Evolutionary conservation across 129 eudicot genomes (phyloP).

Genomic region (Pseudognaphalium luteoalbum): DNA sequence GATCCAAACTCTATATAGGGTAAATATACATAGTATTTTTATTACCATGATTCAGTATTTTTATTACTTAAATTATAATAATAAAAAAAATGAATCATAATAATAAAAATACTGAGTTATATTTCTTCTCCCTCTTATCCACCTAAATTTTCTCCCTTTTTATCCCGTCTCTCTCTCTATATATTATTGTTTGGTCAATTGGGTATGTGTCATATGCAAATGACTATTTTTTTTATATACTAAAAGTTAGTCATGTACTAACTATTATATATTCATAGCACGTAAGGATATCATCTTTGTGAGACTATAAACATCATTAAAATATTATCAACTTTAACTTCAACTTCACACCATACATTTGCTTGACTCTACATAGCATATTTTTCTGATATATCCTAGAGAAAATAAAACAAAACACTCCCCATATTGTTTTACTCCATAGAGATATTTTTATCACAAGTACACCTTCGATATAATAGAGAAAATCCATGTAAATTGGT

Average conservation of each 20-base stretch:
- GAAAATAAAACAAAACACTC: not conserved
- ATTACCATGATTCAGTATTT: too few relatives aligned
- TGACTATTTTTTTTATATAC: not conserved
- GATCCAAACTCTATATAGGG: too few relatives aligned
- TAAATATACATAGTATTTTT: too few relatives aligned
- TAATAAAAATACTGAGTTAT: too few relatives aligned
- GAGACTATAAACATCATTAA: not conserved
- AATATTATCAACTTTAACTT: not conserved
- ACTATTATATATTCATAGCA: not conserved
- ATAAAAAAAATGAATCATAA: too few relatives aligned
- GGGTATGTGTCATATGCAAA: slow-evolving; percentile 14
- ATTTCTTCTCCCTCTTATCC: too few relatives aligned
- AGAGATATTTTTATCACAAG: too few relatives aligned
- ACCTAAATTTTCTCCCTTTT: too few relatives aligned
- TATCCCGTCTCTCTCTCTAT: too few relatives aligned
- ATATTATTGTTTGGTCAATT: slow-evolving; percentile 14
- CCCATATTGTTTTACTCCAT: not conserved
- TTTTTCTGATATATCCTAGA: not conserved
- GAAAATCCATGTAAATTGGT: too few relatives aligned
- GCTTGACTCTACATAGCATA: slow-evolving; percentile 1
- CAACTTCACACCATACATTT: not conserved
- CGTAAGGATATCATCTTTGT: not conserved
- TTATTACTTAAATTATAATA: too few relatives aligned
- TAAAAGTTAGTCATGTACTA: not conserved
- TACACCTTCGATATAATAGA: too few relatives aligned